Conservation (phyloP, 768 basidiomycete species). For the Panellus pusillus region DNA sequence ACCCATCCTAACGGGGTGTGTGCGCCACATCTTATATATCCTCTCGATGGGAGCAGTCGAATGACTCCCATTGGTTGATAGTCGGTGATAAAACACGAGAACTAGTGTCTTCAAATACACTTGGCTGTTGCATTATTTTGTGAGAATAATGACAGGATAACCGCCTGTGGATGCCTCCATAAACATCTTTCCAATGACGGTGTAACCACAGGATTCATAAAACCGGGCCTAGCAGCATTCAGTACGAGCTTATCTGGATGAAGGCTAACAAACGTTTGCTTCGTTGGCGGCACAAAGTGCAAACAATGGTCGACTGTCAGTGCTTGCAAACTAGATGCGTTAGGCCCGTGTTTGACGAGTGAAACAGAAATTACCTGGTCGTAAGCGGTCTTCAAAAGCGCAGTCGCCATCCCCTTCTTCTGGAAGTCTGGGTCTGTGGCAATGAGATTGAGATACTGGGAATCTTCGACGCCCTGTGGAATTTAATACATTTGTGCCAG, state of each 20-base stretch:
- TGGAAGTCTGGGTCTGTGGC: conserved; percentile 30
- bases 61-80: no score
- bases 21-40: no score
- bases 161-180: conserved; percentile 23
- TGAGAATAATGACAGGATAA: conserved; percentile 26
- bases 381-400: conserved; percentile 28
- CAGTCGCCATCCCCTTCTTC: conserved; percentile 24
- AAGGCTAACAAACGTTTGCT: neutral
- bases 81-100: no score
- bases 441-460: conserved; percentile 31
- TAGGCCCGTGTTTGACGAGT: neutral
- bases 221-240: conserved; percentile 10
- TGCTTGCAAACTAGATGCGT: conserved; percentile 8
- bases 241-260: neutral
- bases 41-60: no score
- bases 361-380: conserved; percentile 24
- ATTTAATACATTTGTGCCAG: neutral
- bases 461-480: conserved; percentile 26
- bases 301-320: conserved; percentile 4
- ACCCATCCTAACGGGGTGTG: no score
- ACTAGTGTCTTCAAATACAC: no score
- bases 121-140: neutral
- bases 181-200: conserved; percentile 1
- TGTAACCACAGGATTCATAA: conserved; percentile 18
- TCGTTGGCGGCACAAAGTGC: conserved; percentile 18